phyloP scores from a whole-genome alignment of 495 filamentous ascomycete species.

The Xylaria sp. region DNA sequence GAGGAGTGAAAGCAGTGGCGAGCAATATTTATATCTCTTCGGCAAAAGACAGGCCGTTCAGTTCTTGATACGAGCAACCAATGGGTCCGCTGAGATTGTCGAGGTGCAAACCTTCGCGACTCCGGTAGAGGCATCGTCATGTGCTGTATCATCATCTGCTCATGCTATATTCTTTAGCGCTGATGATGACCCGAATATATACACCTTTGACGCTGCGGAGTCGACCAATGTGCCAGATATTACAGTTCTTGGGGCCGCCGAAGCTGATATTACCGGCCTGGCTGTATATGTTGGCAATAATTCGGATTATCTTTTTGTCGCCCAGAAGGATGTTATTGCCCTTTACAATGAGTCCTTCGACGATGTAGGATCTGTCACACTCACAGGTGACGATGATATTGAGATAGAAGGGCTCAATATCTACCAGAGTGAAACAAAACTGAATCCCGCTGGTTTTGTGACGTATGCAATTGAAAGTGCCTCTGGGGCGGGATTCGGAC shows the following conservation, averaged over 20 bases:
- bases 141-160: slow-evolving; percentile 36
- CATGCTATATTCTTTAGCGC: slow-evolving; percentile 37
- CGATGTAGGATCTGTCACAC: slow-evolving; percentile 32
- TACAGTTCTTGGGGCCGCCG: slow-evolving; percentile 34
- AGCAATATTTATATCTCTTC: slow-evolving; percentile 46
- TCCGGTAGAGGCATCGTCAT: slow-evolving; percentile 38
- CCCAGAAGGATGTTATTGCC: slow-evolving; percentile 34
- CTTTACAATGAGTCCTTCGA: slow-evolving; percentile 35
- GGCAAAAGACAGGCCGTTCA: slow-evolving; percentile 37
- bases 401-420: slow-evolving; percentile 38
- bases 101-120: slow-evolving; percentile 41
- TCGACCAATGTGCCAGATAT: slow-evolving; percentile 34
- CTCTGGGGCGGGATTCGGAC: slow-evolving; percentile 33
- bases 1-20: slow-evolving; percentile 35
- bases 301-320: slow-evolving; percentile 40
- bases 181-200: slow-evolving; percentile 34
- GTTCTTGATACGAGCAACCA: slow-evolving; percentile 31
- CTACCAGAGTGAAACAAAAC: slow-evolving; percentile 35
- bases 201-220: slow-evolving; percentile 36
- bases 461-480: slow-evolving; percentile 35
- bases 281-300: slow-evolving; percentile 32
- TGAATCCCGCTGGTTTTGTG: slow-evolving; percentile 36
- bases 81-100: slow-evolving; percentile 31
- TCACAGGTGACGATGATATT: slow-evolving; percentile 36
- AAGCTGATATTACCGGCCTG: slow-evolving; percentile 37